Conservation (phyloP, 768 basidiomycete species). For the Leccinum obscurum region DNA sequence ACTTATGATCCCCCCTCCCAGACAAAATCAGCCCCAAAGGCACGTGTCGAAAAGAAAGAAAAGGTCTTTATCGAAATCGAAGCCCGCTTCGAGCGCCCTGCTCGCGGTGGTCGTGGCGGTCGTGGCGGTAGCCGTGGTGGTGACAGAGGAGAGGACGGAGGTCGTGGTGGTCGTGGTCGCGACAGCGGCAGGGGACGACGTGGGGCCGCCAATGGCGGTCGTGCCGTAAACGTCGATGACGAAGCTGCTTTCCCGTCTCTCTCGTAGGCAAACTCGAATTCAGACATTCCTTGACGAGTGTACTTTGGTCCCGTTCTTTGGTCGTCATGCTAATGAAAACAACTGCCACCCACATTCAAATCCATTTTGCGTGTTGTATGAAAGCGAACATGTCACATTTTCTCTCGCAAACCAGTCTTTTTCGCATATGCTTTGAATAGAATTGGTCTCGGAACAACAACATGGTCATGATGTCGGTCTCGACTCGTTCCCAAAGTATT, state of each 20-base stretch:
- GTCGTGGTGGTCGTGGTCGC: conserved; percentile 43
- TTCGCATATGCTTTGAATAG: conserved; percentile 3
- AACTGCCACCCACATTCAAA: conserved; percentile 11
- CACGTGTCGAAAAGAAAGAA: conserved; percentile 79
- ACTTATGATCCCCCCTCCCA: conserved; percentile 31
- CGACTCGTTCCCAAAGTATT: conserved; percentile 65
- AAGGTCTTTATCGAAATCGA: conserved; percentile 94
- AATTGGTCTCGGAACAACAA: conserved; percentile 1
- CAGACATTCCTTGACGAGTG: conserved; percentile 6
- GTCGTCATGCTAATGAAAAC: conserved; percentile 13
- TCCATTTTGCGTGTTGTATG: conserved; percentile 14
- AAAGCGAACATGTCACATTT: not conserved
- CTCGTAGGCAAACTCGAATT: conserved; percentile 38
- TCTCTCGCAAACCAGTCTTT: not conserved
- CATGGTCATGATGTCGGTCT: conserved; percentile 37
- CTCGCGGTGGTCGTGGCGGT: conserved; percentile 59
- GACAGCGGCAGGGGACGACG: conserved; percentile 40
- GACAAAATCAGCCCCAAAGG: conserved; percentile 66
- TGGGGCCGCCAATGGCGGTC: conserved; percentile 40
- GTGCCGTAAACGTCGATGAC: conserved; percentile 74
- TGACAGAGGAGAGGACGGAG: conserved; percentile 51
- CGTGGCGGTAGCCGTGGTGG: conserved; percentile 32
- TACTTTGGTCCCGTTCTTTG: conserved; percentile 5
- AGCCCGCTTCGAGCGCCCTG: conserved; percentile 80
- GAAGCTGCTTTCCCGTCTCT: conserved; percentile 89